Evolutionary conservation across 2,329 filamentous ascomycete genomes (phyloP).

Genomic region (Nannizziopsis barbatae): DNA sequence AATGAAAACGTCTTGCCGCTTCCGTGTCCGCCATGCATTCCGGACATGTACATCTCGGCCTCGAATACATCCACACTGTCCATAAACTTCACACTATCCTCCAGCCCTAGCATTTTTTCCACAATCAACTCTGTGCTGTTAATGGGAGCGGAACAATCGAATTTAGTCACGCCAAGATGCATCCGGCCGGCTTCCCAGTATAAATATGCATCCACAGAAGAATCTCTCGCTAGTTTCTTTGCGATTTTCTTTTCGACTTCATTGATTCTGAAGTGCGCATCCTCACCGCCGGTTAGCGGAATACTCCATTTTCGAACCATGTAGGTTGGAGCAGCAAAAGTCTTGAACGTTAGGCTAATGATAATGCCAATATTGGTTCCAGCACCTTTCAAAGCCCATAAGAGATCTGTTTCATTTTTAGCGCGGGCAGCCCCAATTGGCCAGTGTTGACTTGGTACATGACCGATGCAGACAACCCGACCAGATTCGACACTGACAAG

Average conservation of each 20-base stretch:
- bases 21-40: conserved; percentile 49
- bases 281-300: conserved; percentile 23
- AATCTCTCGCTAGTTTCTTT: conserved; percentile 31
- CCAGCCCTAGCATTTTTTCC: conserved; percentile 23
- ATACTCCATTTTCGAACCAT: conserved; percentile 33
- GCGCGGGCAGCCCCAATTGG: conserved; percentile 35
- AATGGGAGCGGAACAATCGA: conserved; percentile 30
- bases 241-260: conserved; percentile 35
- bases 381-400: conserved; percentile 50
- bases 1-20: conserved; percentile 52
- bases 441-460: conserved; percentile 38
- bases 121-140: conserved; percentile 7
- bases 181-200: conserved; percentile 40
- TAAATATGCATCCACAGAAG: conserved; percentile 47
- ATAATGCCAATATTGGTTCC: conserved; percentile 38
- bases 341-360: conserved; percentile 41
- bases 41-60: conserved; percentile 49
- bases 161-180: conserved; percentile 43
- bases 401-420: conserved; percentile 26
- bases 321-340: conserved; percentile 36
- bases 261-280: conserved; percentile 30
- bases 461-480: conserved; percentile 41
- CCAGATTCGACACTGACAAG: conserved; percentile 43
- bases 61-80: conserved; percentile 46
- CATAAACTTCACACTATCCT: conserved; percentile 27